Evolutionary conservation across 805 yeast genomes (phyloP).

Genomic region (Ogataea methylovora): DNA sequence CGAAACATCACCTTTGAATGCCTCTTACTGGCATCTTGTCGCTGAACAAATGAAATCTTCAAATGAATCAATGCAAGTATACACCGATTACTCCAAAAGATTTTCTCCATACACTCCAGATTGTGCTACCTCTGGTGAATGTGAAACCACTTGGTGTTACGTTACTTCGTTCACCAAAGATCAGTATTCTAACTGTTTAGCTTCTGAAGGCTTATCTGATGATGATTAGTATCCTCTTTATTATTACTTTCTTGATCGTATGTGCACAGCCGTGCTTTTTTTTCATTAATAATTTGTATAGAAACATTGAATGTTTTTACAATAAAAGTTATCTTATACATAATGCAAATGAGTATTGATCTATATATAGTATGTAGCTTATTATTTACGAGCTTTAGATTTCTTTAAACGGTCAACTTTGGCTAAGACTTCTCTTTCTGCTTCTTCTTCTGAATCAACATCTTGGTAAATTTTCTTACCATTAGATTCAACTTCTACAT

Average conservation of each 20-base stretch:
- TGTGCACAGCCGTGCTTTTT: too few relatives aligned
- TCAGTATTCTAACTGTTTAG: slow-evolving; percentile 21
- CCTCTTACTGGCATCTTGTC: slow-evolving; percentile 58
- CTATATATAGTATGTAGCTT: too few relatives aligned
- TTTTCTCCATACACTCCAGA: slow-evolving; percentile 46
- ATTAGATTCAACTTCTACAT: slow-evolving; percentile 28
- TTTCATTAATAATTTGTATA: too few relatives aligned
- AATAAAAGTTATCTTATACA: too few relatives aligned
- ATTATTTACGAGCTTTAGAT: background rate
- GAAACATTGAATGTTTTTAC: too few relatives aligned
- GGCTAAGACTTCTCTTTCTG: slow-evolving; percentile 1
- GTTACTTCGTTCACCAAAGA: slow-evolving; percentile 28
- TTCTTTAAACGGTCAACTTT: slow-evolving; percentile 7
- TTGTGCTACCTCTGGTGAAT: slow-evolving; percentile 44
- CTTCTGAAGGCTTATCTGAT: slow-evolving; percentile 23
- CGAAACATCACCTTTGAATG: slow-evolving; percentile 49
- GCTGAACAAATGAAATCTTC: slow-evolving; percentile 36
- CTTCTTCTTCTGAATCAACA: slow-evolving; percentile 14
- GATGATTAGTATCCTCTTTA: slow-evolving; percentile 45
- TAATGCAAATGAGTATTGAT: too few relatives aligned
- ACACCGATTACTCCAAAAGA: slow-evolving; percentile 43
- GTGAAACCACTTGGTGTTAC: slow-evolving; percentile 33
- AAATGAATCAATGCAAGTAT: slow-evolving; percentile 39
- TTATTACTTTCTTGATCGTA: too few relatives aligned
- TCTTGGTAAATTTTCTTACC: slow-evolving; percentile 4